These are phyloP conservation scores for Colletotrichum phormii DNA, from an alignment of 2,329 filamentous ascomycete genomes.

Conservation along the genomic window DNA sequence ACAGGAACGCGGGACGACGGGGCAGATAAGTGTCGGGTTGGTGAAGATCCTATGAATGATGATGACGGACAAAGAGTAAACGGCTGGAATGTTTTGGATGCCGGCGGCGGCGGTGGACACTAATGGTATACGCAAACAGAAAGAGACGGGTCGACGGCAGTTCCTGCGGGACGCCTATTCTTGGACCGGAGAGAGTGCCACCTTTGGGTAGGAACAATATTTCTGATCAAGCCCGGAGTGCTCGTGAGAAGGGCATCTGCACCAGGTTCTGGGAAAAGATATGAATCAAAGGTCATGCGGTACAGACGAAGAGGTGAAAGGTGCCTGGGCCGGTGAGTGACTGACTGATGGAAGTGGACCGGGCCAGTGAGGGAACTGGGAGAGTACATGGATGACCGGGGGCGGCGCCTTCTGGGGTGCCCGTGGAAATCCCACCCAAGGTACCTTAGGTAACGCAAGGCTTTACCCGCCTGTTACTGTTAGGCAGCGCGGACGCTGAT, in stretches of 20 bases:
- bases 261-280: constrained; percentile 20
- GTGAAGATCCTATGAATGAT: constrained; percentile 18
- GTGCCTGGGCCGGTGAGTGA: constrained; percentile 18
- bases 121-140: constrained; percentile 34
- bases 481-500: constrained; percentile 33
- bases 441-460: neutral
- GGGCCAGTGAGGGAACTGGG: constrained; percentile 18
- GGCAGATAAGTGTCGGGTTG: constrained; percentile 21
- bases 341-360: constrained; percentile 7
- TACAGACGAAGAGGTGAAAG: constrained; percentile 26
- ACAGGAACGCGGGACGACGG: constrained; percentile 25
- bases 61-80: constrained; percentile 32
- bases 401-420: neutral
- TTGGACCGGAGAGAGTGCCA: neutral
- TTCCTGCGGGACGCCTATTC: neutral
- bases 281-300: constrained; percentile 36
- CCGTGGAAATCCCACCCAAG: neutral
- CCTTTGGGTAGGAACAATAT: neutral
- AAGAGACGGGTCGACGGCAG: neutral
- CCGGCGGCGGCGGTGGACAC: constrained; percentile 22
- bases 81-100: constrained; percentile 31
- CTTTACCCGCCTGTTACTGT: constrained; percentile 22
- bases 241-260: constrained; percentile 36
- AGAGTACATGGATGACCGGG: constrained; percentile 12
- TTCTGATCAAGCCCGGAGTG: constrained; percentile 23